Conservation (phyloP, 371 early-diverging fungal species). For the Umbelopsis sp. region DNA sequence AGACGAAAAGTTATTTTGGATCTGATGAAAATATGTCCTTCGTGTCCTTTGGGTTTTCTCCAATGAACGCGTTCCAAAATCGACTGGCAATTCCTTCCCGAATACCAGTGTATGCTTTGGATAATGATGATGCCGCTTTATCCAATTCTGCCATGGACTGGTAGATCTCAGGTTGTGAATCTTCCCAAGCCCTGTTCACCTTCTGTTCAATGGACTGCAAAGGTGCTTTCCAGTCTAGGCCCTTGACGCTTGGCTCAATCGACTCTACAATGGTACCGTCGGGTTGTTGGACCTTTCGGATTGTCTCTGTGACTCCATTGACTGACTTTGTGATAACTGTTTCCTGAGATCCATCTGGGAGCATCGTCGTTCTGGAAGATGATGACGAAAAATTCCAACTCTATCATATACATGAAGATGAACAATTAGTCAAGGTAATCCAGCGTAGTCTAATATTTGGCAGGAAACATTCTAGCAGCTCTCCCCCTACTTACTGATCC, state of each 20-base stretch:
- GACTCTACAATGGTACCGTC: constrained; percentile 44
- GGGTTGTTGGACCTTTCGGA: constrained; percentile 33
- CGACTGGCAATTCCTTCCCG: neutral
- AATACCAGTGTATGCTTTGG: constrained; percentile 7
- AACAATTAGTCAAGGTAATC: neutral
- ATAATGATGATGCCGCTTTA: neutral
- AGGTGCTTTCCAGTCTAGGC: neutral
- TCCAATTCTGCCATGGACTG: constrained; percentile 6
- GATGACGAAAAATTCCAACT: constrained; percentile 38
- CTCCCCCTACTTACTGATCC: neutral
- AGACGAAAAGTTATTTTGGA: neutral
- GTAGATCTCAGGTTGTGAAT: neutral
- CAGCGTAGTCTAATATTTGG: neutral
- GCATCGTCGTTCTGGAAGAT: constrained; percentile 31
- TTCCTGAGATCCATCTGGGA: constrained; percentile 44
- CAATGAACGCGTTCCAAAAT: neutral
- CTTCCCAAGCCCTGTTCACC: constrained; percentile 9
- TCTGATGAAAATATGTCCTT: neutral
- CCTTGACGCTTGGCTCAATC: constrained; percentile 19
- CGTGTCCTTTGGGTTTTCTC: neutral
- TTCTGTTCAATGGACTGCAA: neutral
- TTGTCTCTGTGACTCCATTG: constrained; percentile 45
- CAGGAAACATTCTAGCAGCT: neutral
- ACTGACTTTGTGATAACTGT: constrained; percentile 31
- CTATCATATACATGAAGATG: neutral